Base-by-base conservation (phyloP, 2,329 filamentous ascomycete species). In the Aspergillus sp. region DNA sequence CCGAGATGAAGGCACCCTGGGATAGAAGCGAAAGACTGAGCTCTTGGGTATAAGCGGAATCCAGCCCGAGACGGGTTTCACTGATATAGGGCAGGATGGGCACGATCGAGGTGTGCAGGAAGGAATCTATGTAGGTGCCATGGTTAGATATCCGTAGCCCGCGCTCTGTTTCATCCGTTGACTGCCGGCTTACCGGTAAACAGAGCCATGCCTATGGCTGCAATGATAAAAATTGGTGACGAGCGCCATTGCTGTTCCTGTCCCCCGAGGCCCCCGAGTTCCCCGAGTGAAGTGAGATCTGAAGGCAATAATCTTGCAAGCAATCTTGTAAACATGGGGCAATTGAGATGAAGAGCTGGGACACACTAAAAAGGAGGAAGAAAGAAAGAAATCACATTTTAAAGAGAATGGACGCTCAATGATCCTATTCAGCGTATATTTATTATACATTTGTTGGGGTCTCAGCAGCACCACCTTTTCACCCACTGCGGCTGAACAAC, bases 61-160 rank as follows among this genome's bases (percentile, higher is more conserved):
- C 53, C 7, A 63, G 42, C 12, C 48, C 46, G 4, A 65, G 46
- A n/a, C 61, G 60, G 32, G 48, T 48, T 46, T 62, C 55, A 3
- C 64, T 43, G 6, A 64, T 51, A 12, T 57, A 59, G 3, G 58
- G 58, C 4, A 66, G 54, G 35, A 65, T 59, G 2, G 62, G 61
- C 1, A 65, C 56, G n/a, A 65, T 46, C 30, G 64, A 63, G 7
- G 52, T 52, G 43, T 59, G 62, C 1, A 64, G 53, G 19, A 62
- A 63, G 8, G 52, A 53, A 39, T 63, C 61, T 63, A 44, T 19
- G 8, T 19, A 39, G 28, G 3, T 27, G 29, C 33, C 19, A 2
- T 19, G 19, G 19, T 19, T 19, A 32, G 7, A 4, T 6, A 8
- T 41, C 7, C 7, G 19, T 9, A 28, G 26, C 6, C 39, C 9